Percentiles rank a stretch among this genome's conserved stretches.
Conservation (phyloP, 1,139 yeast genomes). For the Blastobotrys proliferans region DNA sequence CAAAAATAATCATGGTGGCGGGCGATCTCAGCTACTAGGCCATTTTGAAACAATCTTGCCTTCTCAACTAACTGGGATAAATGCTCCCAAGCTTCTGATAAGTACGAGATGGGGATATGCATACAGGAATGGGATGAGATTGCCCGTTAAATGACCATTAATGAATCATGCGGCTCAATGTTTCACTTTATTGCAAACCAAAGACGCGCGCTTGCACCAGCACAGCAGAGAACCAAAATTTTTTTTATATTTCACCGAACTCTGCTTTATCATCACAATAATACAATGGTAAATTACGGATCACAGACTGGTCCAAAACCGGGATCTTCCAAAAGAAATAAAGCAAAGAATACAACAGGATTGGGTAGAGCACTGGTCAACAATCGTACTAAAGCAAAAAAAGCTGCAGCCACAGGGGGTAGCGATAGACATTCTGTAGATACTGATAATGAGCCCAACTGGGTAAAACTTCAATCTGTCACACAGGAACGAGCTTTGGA, state of each 20-base stretch:
- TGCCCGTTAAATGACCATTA: no score
- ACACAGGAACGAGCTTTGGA: slow-evolving; percentile 94
- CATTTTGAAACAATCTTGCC: not conserved
- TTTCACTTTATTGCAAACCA: no score
- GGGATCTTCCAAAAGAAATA: slow-evolving; percentile 48
- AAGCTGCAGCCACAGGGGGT: slow-evolving; percentile 60
- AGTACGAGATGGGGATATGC: no score
- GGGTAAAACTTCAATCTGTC: slow-evolving; percentile 89
- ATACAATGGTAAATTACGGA: slow-evolving; percentile 23
- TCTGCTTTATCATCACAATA: not conserved
- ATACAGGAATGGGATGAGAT: no score
- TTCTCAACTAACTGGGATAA: no score
- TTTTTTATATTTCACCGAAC: slow-evolving; percentile 1
- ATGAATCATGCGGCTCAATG: no score
- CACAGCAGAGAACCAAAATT: not conserved
- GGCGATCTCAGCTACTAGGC: not conserved
- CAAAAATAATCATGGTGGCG: not conserved
- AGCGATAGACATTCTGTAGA: slow-evolving; percentile 36
- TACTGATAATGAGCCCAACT: slow-evolving; percentile 51
- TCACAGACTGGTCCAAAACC: slow-evolving; percentile 93
- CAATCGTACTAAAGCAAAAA: slow-evolving; percentile 64
- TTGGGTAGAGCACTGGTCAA: slow-evolving; percentile 81
- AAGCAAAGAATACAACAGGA: slow-evolving; percentile 79
- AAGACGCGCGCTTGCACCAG: no score
- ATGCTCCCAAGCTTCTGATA: no score